Evolutionary conservation across 108 stramenopile species (phyloP), one percentile per base, ranked within the genome.

Genomic region (Cylindrotheca fusiformis): DNA sequence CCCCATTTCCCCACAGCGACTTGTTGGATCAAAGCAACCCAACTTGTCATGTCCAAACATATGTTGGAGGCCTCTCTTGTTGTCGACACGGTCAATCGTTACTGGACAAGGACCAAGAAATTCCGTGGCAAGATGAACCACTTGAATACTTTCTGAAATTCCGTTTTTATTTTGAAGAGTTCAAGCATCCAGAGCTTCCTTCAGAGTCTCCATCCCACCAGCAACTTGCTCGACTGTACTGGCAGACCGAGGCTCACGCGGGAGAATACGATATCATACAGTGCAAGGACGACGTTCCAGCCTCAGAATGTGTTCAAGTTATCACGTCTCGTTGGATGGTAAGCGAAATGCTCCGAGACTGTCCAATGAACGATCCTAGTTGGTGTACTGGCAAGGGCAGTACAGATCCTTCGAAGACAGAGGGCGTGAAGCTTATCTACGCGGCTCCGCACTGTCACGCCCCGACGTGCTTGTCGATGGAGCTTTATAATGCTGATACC

Each of bases 401-500:
- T 28, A 29, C 20, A 2, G 63, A 71, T n/a, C 66, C 22, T 4
- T 12, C n/a, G 8, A 27, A 50, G 22, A 53, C 53, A 2, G 50
- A n/a, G 5, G 75, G 75, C 18, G 53, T 76, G 18, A 23, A 76
- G 52, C 51, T 76, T 17, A 71, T 76, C n/a, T 71, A 76, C 44
- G 75, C 75, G 10, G 70, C 25, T 2, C 75, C 75, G 8, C 75
- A 76, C 28, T 76, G 75, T 32, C 75, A 76, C 33, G 75, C 75
- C 1, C 75, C 69, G 2, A 32, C 64, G 1, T 76, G 75, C 36
- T 18, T 76, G 20, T 71, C 69, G 19, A 69, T 71, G 75, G 75
- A 76, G 28, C 58, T 76, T 8, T 76, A 76, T 51, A 76, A 76
- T 65, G 75, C 63, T 6, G 75, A 76, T 45, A 76, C 75, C 2